Percentiles rank a stretch among this genome's conserved stretches.
Evolutionary conservation across 1,284 basidiomycete species (phyloP).

Genomic region (Rhodotorula sp.): DNA sequence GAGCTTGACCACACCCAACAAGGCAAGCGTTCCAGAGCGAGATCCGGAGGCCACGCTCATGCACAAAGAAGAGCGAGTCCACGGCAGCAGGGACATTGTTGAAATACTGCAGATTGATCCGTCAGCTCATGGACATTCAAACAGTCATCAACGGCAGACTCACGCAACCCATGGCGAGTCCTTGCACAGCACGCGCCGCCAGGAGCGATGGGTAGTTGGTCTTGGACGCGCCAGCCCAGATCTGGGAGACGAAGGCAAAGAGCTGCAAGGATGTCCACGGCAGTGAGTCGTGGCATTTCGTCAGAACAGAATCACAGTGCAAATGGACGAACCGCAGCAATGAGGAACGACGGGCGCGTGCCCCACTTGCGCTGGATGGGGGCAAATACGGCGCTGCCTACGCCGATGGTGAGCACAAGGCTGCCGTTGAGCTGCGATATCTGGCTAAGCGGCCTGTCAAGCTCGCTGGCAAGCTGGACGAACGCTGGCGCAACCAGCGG

Average conservation of each 20-base stretch:
- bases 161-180: conserved; percentile 54
- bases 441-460: conserved; percentile 54
- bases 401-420: conserved; percentile 53
- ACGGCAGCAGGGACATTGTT: conserved; percentile 56
- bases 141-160: background rate
- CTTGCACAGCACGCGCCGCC: conserved; percentile 56
- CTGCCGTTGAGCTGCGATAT: conserved; percentile 49
- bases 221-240: conserved; percentile 54
- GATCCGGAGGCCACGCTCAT: conserved; percentile 55
- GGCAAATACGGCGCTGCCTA: conserved; percentile 53
- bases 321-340: conserved; percentile 48
- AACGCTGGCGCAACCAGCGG: conserved; percentile 56
- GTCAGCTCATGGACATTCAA: background rate
- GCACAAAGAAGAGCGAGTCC: conserved; percentile 56
- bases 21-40: conserved; percentile 56
- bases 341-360: conserved; percentile 56
- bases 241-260: conserved; percentile 56
- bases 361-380: conserved; percentile 56
- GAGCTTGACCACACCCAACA: conserved; percentile 45
- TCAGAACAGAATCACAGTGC: no score
- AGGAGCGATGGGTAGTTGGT: conserved; percentile 54
- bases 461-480: conserved; percentile 53
- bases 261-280: conserved; percentile 18
- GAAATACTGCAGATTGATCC: conserved; percentile 47
- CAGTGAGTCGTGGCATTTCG: background rate